A percentile compares a stretch with the other conserved stretches of the same genome.
These are phyloP conservation scores for Aulographum hederae DNA, from an alignment of 2,329 filamentous ascomycete genomes.

Conservation along the genomic window DNA sequence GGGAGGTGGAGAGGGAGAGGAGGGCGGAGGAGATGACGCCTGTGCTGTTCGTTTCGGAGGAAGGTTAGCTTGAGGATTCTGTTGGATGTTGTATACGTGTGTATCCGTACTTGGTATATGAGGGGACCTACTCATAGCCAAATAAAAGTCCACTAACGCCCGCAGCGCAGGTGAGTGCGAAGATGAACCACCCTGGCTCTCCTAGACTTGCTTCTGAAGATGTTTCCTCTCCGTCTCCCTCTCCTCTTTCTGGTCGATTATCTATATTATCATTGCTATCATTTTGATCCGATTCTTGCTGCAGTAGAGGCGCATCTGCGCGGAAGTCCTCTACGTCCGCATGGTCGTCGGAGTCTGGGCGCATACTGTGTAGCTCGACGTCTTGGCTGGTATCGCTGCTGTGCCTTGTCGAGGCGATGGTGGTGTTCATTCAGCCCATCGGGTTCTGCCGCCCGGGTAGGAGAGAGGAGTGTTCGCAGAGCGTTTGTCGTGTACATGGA, in stretches of 20 bases:
- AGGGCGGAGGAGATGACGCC: conserved; percentile 43
- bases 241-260: neutral
- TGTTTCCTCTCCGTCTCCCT: too few species aligned
- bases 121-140: conserved; percentile 34
- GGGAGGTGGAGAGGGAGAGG: conserved; percentile 33
- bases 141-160: conserved; percentile 40
- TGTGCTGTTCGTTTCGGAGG: conserved; percentile 22
- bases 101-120: neutral
- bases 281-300: neutral
- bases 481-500: too few species aligned
- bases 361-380: neutral
- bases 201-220: neutral
- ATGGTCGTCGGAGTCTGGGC: too few species aligned
- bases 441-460: too few species aligned
- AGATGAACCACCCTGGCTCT: conserved; percentile 27
- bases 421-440: too few species aligned
- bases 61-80: conserved; percentile 2
- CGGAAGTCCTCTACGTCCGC: too few species aligned
- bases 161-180: conserved; percentile 36
- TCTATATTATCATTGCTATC: neutral
- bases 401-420: too few species aligned
- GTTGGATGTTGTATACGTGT: conserved; percentile 1
- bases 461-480: too few species aligned
- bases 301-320: neutral
- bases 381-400: too few species aligned